Evolutionary conservation across 2,329 filamentous ascomycete species (phyloP).

Genomic region (Sclerotinia minor): DNA sequence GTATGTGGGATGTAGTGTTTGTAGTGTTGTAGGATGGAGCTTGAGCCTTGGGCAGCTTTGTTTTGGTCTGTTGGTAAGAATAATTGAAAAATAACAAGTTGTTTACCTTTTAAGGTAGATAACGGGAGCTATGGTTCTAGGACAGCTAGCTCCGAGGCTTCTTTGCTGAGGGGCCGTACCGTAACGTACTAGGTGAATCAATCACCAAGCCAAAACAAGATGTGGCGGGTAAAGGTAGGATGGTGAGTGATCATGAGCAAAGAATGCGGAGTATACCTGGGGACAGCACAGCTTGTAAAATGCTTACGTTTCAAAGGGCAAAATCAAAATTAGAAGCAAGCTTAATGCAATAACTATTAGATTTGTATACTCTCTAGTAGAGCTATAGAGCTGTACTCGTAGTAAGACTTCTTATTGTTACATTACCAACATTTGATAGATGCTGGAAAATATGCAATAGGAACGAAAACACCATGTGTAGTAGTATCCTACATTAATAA

Average conservation of each 20-base stretch:
- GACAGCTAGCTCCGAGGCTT: conserved; percentile 15
- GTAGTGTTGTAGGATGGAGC: background rate
- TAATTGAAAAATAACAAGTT: background rate
- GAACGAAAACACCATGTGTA: conserved; percentile 2
- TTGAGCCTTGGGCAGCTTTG: background rate
- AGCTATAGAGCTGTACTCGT: background rate
- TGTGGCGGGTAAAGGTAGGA: background rate
- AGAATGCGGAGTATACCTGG: background rate
- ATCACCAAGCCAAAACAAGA: background rate
- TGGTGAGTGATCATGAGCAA: background rate
- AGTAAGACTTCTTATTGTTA: too few species aligned
- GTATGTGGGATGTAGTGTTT: background rate
- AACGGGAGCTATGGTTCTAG: background rate
- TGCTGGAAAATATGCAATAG: background rate
- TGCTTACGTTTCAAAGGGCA: background rate
- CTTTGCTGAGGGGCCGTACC: background rate
- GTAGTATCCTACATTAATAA: background rate
- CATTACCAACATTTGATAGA: background rate
- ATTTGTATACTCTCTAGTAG: background rate
- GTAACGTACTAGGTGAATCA: conserved; percentile 2
- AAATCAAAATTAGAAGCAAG: background rate
- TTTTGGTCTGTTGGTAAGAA: background rate
- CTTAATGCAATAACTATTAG: background rate
- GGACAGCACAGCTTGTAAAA: background rate
- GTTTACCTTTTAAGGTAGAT: background rate